phyloP scores from a whole-genome alignment of 1,139 yeast species.

The Suhomyces ambrosiae region DNA sequence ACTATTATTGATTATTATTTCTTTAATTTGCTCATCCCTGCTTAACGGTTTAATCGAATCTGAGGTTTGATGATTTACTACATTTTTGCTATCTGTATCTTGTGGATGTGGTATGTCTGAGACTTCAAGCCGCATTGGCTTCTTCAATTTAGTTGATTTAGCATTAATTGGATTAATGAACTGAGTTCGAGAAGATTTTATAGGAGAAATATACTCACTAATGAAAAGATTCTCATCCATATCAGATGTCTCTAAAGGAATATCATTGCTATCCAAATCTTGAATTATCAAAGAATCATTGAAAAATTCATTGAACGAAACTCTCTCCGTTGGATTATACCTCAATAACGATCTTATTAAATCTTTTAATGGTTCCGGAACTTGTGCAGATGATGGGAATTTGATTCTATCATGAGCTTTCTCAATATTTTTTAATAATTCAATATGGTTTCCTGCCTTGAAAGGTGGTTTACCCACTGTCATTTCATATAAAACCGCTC shows the following conservation, averaged over 20 bases:
- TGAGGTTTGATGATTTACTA: no score
- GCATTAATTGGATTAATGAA: conserved; percentile 20
- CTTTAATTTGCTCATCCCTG: conserved; percentile 49
- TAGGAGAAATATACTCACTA: conserved; percentile 68
- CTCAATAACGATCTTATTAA: conserved; percentile 76
- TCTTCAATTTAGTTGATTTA: neutral
- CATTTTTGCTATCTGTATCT: no score
- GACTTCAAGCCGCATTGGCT: no score
- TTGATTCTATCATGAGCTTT: conserved; percentile 73
- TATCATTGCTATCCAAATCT: conserved; percentile 50
- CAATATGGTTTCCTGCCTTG: conserved; percentile 89
- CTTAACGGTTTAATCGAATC: neutral
- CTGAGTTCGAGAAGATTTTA: conserved; percentile 23
- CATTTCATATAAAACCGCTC: conserved; percentile 95
- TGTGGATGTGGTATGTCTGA: no score
- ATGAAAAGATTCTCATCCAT: conserved; percentile 80
- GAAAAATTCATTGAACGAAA: conserved; percentile 87
- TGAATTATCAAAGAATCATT: conserved; percentile 55
- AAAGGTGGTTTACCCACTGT: conserved; percentile 94
- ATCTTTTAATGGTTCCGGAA: conserved; percentile 63
- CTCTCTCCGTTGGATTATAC: conserved; percentile 83
- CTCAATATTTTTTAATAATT: conserved; percentile 81
- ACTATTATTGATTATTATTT: conserved; percentile 44
- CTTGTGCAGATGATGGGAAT: conserved; percentile 67
- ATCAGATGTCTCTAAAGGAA: conserved; percentile 66